Percentiles rank a stretch among this genome's conserved stretches.
Conservation (phyloP, 2,329 filamentous ascomycete genomes). For the Pyricularia grisea region DNA sequence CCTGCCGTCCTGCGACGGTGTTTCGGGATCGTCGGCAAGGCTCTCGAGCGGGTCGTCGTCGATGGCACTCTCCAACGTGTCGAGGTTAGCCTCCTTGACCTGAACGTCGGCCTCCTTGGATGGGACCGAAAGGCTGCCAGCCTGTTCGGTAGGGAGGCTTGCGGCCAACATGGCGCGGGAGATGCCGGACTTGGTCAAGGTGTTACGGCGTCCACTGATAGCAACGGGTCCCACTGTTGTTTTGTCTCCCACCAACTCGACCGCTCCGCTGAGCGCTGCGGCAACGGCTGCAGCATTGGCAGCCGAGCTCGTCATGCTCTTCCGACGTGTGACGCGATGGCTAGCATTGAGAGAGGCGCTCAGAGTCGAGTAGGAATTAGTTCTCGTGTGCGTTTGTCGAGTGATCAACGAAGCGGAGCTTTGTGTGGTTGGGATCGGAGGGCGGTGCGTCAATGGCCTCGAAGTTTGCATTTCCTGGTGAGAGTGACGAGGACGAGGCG, state of each 20-base stretch:
- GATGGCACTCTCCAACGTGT: slow-evolving; percentile 52
- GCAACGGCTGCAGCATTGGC: slow-evolving; percentile 69
- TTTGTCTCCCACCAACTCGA: slow-evolving; percentile 36
- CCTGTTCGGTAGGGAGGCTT: slow-evolving; percentile 55
- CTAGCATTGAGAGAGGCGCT: slow-evolving; percentile 67
- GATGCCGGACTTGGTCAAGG: slow-evolving; percentile 55
- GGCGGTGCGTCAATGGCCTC: slow-evolving; percentile 57
- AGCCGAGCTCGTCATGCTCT: slow-evolving; percentile 75
- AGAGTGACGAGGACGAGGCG: slow-evolving; percentile 11
- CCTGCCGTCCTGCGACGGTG: slow-evolving; percentile 38
- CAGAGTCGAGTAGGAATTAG: slow-evolving; percentile 74
- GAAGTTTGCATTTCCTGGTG: slow-evolving; percentile 55
- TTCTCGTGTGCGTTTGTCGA: slow-evolving; percentile 60
- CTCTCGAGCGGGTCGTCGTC: slow-evolving; percentile 58
- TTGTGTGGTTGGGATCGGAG: slow-evolving; percentile 47
- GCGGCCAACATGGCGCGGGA: slow-evolving; percentile 41
- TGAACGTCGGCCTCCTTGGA: slow-evolving; percentile 17
- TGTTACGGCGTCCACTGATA: slow-evolving; percentile 52
- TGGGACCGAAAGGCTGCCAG: slow-evolving; percentile 45
- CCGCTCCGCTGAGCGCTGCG: slow-evolving; percentile 57
- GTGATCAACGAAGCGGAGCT: slow-evolving; percentile 46
- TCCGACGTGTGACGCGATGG: slow-evolving; percentile 83
- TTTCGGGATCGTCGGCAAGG: slow-evolving; percentile 36
- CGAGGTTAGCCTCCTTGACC: slow-evolving; percentile 34
- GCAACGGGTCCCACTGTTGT: slow-evolving; percentile 47